A percentile compares a stretch with the other conserved stretches of the same genome.
Evolutionary conservation across 352 stramenopile species (phyloP).

Genomic region (Halophytophthora polymorphica): DNA sequence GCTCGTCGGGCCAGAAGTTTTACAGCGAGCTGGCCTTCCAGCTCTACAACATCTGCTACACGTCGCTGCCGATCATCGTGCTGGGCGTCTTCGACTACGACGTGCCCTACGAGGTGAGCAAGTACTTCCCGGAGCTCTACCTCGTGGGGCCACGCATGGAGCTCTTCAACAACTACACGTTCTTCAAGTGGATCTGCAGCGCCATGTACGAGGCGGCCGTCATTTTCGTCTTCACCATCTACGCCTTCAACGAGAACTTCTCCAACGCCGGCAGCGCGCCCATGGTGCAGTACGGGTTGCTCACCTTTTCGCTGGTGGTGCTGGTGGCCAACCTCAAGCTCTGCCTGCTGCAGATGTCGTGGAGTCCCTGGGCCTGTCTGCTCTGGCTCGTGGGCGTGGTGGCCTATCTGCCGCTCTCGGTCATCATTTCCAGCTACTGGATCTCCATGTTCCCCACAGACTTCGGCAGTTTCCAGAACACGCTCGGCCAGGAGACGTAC

Average conservation of each 20-base stretch:
- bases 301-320: slow-evolving; percentile 93
- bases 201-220: slow-evolving; percentile 66
- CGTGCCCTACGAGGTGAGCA: slow-evolving; percentile 58
- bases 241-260: slow-evolving; percentile 66
- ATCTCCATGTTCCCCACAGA: slow-evolving; percentile 58
- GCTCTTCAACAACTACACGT: slow-evolving; percentile 80
- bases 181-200: slow-evolving; percentile 85
- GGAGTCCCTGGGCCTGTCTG: slow-evolving; percentile 42
- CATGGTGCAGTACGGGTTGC: slow-evolving; percentile 90
- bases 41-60: slow-evolving; percentile 94
- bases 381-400: slow-evolving; percentile 66
- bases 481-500: slow-evolving; percentile 51
- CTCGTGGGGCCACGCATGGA: slow-evolving; percentile 68
- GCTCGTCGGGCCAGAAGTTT: slow-evolving; percentile 87
- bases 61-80: slow-evolving; percentile 88
- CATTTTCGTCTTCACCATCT: slow-evolving; percentile 70
- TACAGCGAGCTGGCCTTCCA: slow-evolving; percentile 79
- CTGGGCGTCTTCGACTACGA: slow-evolving; percentile 81
- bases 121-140: slow-evolving; percentile 77
- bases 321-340: slow-evolving; percentile 93
- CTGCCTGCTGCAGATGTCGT: slow-evolving; percentile 76
- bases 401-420: slow-evolving; percentile 57
- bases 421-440: slow-evolving; percentile 66
- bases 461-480: slow-evolving; percentile 77
- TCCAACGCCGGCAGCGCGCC: slow-evolving; percentile 84